Evolutionary conservation across 2,329 filamentous ascomycete genomes (phyloP), one percentile per base, ranked within the genome.

Genomic region (Aspergillus carbonarius): DNA sequence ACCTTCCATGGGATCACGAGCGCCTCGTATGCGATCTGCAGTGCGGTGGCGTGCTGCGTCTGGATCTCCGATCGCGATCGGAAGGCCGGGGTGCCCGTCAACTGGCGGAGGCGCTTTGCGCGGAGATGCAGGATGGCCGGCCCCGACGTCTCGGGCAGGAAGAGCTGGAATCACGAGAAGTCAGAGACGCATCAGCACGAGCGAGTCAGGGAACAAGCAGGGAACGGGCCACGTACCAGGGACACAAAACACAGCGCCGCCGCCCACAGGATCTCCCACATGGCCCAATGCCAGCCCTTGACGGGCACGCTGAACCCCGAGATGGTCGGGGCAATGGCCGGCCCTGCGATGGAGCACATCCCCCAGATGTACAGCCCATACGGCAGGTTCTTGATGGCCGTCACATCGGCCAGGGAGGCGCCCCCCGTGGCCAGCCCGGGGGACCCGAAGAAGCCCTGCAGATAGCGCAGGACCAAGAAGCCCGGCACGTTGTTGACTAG

Each of bases 381-480:
- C 25, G 61, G 60, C 1, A 66, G 13, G 37, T 53, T 40, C 32
- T 34, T 46, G 15, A 56, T 7, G 5, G 30, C 15, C 5, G 12
- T 37, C 4, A 46, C 40, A 15, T 46, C 23, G n/a, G 7, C 44
- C 48, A 59, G 48, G 7, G 57, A 52, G 15, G 57, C 57, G 20
- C 52, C 53, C 9, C 52, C 57, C 1, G 57, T 58, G 23, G 57
- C 57, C 12, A 58, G 57, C 2, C 44, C 50, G 9, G 57, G 57
- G 15, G 55, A 58, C 1, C 55, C 55, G 64, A 88, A 86, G 76
- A 88, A 86, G 9, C 85, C 86, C 63, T 84, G 82, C 1, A 88
- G 72, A 73, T 88, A 88, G 0, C 86, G 81, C 8, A 86, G 76
- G 12, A 87, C 82, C 64, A 88, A 80, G n/a, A 91, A 78, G 0